Conservation (phyloP, 2,329 filamentous ascomycete genomes). For the Tolypocladium capitatum region DNA sequence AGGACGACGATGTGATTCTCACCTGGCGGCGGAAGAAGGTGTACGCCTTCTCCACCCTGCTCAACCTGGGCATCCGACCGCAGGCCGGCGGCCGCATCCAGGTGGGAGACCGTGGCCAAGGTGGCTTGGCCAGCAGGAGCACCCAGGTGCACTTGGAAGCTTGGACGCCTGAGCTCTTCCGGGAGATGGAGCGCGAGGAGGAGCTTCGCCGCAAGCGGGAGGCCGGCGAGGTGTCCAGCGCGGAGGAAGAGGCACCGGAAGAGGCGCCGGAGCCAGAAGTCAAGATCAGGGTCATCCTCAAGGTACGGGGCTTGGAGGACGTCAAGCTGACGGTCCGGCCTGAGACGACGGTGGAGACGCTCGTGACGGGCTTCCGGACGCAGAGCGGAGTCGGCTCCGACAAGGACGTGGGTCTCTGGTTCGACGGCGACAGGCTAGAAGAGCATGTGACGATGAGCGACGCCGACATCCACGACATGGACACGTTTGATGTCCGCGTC, state of each 20-base stretch:
- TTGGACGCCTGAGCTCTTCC: conserved; percentile 55
- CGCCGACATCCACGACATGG: conserved; percentile 61
- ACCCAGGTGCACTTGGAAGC: conserved; percentile 61
- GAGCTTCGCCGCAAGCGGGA: conserved; percentile 32
- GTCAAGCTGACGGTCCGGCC: conserved; percentile 37
- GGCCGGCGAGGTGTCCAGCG: conserved; percentile 25
- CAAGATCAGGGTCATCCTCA: conserved; percentile 39
- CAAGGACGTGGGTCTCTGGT: conserved; percentile 47
- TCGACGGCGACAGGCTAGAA: conserved; percentile 63
- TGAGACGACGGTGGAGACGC: conserved; percentile 45
- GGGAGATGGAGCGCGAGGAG: conserved; percentile 31
- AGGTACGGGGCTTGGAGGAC: conserved; percentile 35
- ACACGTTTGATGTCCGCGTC: conserved; percentile 62
- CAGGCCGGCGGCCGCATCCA: conserved; percentile 28
- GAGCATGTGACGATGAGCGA: conserved; percentile 46
- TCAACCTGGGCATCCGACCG: conserved; percentile 47
- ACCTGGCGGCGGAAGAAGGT: conserved; percentile 65
- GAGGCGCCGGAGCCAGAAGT: conserved; percentile 13
- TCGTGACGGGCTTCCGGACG: conserved; percentile 49
- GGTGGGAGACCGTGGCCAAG: conserved; percentile 18
- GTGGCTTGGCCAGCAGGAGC: conserved; percentile 33
- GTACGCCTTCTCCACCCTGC: conserved; percentile 63
- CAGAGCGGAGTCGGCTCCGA: conserved; percentile 36
- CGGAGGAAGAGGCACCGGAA: conserved; percentile 13
- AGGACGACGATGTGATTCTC: conserved; percentile 50